phyloP scores from a whole-genome alignment of 768 basidiomycete species.

The Tulasnella sp. region DNA sequence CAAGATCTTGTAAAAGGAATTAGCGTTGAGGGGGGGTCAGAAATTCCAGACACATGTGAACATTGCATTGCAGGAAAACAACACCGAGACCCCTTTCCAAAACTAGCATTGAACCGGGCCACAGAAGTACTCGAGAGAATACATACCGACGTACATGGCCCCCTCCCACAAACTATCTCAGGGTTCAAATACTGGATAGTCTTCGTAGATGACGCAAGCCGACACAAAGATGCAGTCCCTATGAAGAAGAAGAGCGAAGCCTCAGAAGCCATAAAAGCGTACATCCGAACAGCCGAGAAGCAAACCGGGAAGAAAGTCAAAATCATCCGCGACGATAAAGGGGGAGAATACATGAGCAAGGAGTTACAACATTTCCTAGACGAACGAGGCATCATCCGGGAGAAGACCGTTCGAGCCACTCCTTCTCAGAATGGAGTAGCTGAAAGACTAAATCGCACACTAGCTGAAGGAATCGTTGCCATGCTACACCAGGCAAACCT shows the following conservation, averaged over 20 bases:
- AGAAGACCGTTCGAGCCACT: constrained; percentile 20
- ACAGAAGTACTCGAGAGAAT: constrained; percentile 1
- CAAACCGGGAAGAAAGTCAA: constrained; percentile 33
- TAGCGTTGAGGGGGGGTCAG: no score
- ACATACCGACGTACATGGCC: constrained; percentile 27
- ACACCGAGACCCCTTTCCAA: constrained; percentile 18
- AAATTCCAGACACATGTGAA: neutral
- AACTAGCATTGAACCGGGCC: neutral
- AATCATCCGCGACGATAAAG: constrained; percentile 38
- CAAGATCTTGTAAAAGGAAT: no score
- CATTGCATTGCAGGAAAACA: constrained; percentile 25
- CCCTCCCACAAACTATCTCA: neutral
- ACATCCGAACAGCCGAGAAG: constrained; percentile 38
- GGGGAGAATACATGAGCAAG: constrained; percentile 38
- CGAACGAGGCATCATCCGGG: constrained; percentile 25
- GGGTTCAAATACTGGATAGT: constrained; percentile 20
- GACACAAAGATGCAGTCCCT: neutral
- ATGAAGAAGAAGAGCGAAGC: constrained; percentile 14
- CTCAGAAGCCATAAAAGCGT: constrained; percentile 34
- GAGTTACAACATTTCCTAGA: constrained; percentile 3
- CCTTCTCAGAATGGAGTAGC: constrained; percentile 27
- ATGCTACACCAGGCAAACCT: constrained; percentile 12
- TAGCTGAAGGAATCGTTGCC: neutral
- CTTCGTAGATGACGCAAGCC: constrained; percentile 17
- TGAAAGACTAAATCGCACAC: constrained; percentile 19